Conservation (phyloP, 441 rosid genomes). For the Sinapis alba region DNA sequence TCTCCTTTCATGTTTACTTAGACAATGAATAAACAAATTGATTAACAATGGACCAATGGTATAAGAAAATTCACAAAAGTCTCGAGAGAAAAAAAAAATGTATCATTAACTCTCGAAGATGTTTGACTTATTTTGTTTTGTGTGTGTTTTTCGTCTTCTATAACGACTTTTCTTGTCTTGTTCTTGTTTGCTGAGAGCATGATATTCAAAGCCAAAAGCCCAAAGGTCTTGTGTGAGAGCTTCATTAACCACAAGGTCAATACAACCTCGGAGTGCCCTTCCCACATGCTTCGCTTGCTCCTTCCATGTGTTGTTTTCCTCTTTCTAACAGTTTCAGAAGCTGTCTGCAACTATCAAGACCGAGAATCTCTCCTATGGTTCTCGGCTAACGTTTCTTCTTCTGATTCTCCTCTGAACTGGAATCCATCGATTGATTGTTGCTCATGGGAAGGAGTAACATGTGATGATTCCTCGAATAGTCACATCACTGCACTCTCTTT, state of each 20-base stretch:
- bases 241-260: background rate
- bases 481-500: background rate
- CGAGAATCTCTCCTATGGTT: background rate
- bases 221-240: background rate
- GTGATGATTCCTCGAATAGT: background rate
- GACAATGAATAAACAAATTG: background rate
- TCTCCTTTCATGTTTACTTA: background rate
- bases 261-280: background rate
- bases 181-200: background rate
- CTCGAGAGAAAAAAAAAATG: background rate
- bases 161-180: background rate
- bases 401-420: background rate
- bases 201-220: background rate
- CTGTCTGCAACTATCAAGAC: background rate
- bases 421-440: background rate
- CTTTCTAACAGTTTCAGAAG: background rate
- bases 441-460: background rate
- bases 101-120: background rate
- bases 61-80: background rate
- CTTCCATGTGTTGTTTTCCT: background rate
- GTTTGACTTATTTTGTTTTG: background rate
- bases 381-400: background rate
- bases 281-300: background rate
- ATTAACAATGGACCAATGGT: background rate
- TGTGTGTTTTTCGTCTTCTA: background rate